Evolutionary conservation across 2,329 filamentous ascomycete species (phyloP), one percentile per base, ranked within the genome.

Genomic region (Sporothrix humicola): DNA sequence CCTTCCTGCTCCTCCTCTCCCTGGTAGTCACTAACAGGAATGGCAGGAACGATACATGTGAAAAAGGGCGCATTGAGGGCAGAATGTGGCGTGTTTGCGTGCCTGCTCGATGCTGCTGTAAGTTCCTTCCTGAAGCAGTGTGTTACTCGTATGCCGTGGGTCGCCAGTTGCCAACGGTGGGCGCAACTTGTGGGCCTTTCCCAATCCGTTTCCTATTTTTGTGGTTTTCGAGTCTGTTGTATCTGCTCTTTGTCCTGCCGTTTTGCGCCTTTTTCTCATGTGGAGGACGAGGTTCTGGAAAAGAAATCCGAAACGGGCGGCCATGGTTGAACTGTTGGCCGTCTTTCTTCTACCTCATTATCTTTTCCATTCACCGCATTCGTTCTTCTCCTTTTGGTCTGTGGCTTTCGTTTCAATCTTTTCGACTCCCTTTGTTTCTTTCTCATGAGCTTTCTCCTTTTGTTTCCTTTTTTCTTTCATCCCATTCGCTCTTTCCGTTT

Each of bases 401-500:
- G 31, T 37, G 31, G 31, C 31, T 37, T 50, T 17, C 3, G 12
- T 26, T 20, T 23, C 26, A 26, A 23, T 56, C 20, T 31, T 23
- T 50, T 68, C 50, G 5, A 8, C 13, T 15, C 26, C 23, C 23
- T 68, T 31, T 68, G n/a, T 52, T 12, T 13, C 3, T 12, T 48
- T 12, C 6, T 12, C 42, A 9, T 26, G 17, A 3, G 2, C n/a
- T 12, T 52, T 31, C 37, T 31, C 48, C 31, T 48, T 72, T 66
- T 44, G 23, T 46, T 56, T 58, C 59, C 17, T 48, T 26, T 48
- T 66, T 52, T 54, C 15, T 56, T 46, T 48, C 31, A 56, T 42
- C 15, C n/a, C 23, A 63, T 56, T 65, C 58, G 58, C 70, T 66
- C 59, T 56, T 72, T 54, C 48, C 26, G 58, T 72, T 72, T 65